phyloP scores from a whole-genome alignment of 2,329 filamentous ascomycete species.

The Chaetomium globosum region DNA sequence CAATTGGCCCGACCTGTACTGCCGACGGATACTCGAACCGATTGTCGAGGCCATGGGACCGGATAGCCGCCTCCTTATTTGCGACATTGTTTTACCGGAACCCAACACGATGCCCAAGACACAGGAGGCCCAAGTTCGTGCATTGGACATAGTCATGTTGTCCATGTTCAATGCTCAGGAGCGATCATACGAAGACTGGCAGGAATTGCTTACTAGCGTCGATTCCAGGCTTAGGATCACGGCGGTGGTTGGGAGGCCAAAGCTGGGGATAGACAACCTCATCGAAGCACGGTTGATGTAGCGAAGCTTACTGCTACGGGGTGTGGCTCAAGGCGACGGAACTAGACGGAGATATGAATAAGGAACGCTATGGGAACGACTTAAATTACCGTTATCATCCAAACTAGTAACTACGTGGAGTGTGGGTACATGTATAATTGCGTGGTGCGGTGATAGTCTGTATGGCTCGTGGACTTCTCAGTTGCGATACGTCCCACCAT shows the following conservation, averaged over 20 bases:
- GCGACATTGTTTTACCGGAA: conserved; percentile 27
- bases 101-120: conserved; percentile 16
- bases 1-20: conserved; percentile 34
- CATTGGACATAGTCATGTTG: conserved; percentile 26
- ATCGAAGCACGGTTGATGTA: not conserved
- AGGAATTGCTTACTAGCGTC: conserved; percentile 24
- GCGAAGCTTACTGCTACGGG: not conserved
- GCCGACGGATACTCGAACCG: conserved; percentile 27
- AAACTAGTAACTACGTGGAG: not conserved
- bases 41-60: conserved; percentile 30
- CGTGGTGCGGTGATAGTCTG: not conserved
- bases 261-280: conserved; percentile 23
- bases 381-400: not conserved
- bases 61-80: conserved; percentile 27
- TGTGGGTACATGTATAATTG: not conserved
- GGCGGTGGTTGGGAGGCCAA: conserved; percentile 24
- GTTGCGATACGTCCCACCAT: not conserved
- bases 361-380: not conserved
- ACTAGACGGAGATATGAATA: not conserved
- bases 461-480: not conserved
- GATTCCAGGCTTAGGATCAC: conserved; percentile 21
- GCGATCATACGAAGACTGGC: conserved; percentile 23
- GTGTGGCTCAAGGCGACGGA: not conserved
- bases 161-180: conserved; percentile 29
- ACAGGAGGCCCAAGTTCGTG: conserved; percentile 16